Percentiles rank a stretch among this genome's conserved stretches.
Conservation (phyloP, 305 asterid species). For the Fraxinus albicans region DNA sequence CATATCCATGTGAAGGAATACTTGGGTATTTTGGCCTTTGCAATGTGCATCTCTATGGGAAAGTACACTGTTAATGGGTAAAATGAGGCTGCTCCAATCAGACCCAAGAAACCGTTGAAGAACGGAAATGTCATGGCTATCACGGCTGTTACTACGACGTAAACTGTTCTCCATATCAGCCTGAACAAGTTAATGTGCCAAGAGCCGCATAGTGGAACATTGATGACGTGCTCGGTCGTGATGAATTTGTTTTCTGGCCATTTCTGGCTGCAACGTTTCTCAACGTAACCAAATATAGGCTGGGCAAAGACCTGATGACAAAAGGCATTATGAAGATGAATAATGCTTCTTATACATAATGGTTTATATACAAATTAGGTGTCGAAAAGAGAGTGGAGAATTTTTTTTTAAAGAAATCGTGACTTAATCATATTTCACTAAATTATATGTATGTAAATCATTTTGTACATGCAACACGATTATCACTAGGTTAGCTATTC, state of each 20-base stretch:
- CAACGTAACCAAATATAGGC: slow-evolving; percentile 66
- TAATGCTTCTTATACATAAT: no score
- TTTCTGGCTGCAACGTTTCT: slow-evolving; percentile 34
- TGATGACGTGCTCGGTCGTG: slow-evolving; percentile 35
- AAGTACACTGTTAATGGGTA: slow-evolving; percentile 79
- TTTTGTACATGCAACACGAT: no score
- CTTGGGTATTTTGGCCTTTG: slow-evolving; percentile 57
- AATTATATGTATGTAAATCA: no score
- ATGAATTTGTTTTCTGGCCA: slow-evolving; percentile 75
- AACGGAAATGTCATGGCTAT: slow-evolving; percentile 83
- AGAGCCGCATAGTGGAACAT: slow-evolving; percentile 33
- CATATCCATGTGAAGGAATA: slow-evolving; percentile 69
- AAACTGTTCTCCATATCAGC: slow-evolving; percentile 65
- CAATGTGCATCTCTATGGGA: slow-evolving; percentile 80
- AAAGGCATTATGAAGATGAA: neutral
- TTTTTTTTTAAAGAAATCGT: no score
- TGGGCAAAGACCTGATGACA: slow-evolving; percentile 64
- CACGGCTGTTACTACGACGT: slow-evolving; percentile 54
- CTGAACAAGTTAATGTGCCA: slow-evolving; percentile 55
- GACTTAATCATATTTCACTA: no score
- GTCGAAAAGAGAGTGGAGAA: no score
- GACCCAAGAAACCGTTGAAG: slow-evolving; percentile 70
- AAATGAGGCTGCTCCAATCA: slow-evolving; percentile 80
- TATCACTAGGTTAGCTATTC: no score
- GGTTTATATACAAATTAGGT: no score